phyloP scores from a whole-genome alignment of 768 basidiomycete genomes.

The Russula abietina region DNA sequence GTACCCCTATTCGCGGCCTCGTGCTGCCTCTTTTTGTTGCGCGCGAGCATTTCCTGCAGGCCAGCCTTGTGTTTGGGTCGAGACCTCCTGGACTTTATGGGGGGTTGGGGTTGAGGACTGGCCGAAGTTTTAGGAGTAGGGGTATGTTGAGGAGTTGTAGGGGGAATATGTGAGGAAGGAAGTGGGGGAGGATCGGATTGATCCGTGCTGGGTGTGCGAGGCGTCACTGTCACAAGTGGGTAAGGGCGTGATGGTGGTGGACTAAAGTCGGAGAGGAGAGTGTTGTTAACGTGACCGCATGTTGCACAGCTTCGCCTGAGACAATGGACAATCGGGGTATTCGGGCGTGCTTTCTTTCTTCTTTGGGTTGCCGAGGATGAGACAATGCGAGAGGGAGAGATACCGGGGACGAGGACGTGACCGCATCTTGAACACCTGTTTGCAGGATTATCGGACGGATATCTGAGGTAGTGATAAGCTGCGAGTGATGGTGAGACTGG shows the following conservation, averaged over 20 bases:
- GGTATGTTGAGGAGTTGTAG: no score
- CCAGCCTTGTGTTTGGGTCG: constrained; percentile 50
- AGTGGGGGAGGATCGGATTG: constrained; percentile 8
- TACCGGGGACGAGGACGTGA: constrained; percentile 39
- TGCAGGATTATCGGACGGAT: constrained; percentile 16
- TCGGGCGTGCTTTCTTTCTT: constrained; percentile 8
- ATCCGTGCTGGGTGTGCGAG: constrained; percentile 13
- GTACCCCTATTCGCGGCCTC: constrained; percentile 26
- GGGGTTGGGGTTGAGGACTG: background rate
- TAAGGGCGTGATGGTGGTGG: background rate
- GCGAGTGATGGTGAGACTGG: constrained; percentile 52
- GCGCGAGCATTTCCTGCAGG: constrained; percentile 58
- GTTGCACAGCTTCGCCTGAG: constrained; percentile 26
- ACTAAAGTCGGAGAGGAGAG: constrained; percentile 20
- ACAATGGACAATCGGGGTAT: background rate
- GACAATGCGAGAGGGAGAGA: constrained; percentile 34
- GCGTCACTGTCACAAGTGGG: background rate
- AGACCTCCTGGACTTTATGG: constrained; percentile 17
- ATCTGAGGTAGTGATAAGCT: constrained; percentile 51
- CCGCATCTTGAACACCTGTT: constrained; percentile 53
- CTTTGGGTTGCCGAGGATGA: constrained; percentile 29
- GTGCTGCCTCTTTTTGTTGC: constrained; percentile 50
- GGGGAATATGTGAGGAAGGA: constrained; percentile 2
- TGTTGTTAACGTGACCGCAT: constrained; percentile 29
- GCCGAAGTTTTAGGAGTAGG: background rate